Evolutionary conservation across 2,329 filamentous ascomycete species (phyloP).

Genomic region (Talaromyces amestolkiae): DNA sequence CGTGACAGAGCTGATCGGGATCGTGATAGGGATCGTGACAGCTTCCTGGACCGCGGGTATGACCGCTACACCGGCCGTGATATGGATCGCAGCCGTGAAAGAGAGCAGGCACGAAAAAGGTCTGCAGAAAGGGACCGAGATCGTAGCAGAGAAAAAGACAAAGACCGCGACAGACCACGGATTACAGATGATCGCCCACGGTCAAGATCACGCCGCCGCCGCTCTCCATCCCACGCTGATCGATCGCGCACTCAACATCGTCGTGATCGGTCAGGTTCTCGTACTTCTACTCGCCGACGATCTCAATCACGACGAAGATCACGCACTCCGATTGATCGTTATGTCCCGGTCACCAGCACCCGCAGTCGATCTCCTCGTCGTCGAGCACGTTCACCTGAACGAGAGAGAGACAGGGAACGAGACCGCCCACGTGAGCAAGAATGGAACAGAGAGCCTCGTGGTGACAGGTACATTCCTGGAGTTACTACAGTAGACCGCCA

Average conservation of each 20-base stretch:
- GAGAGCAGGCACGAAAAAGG: conserved; percentile 19
- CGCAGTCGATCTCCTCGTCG: conserved; percentile 43
- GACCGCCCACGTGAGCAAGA: conserved; percentile 23
- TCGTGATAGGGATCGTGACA: conserved; percentile 31
- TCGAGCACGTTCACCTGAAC: conserved; percentile 33
- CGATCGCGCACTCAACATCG: conserved; percentile 7
- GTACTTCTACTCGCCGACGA: conserved; percentile 21
- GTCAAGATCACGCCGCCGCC: conserved; percentile 15
- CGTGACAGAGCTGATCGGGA: conserved; percentile 28
- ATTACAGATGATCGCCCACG: conserved; percentile 17
- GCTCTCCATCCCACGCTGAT: conserved; percentile 11
- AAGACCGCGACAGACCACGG: conserved; percentile 9
- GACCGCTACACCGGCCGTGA: conserved; percentile 30
- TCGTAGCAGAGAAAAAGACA: conserved; percentile 21
- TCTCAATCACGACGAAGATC: conserved; percentile 23
- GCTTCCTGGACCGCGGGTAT: conserved; percentile 31
- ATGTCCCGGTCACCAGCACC: conserved; percentile 41
- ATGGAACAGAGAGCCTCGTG: conserved; percentile 25
- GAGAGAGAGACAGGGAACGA: conserved; percentile 16
- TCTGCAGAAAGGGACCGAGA: conserved; percentile 20
- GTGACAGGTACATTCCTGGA: conserved; percentile 17
- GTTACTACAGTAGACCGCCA: conserved; percentile 27
- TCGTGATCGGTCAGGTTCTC: conserved; percentile 16
- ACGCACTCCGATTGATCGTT: conserved; percentile 40
- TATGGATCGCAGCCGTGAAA: conserved; percentile 26